Evolutionary conservation across 2,329 filamentous ascomycete species (phyloP).

Genomic region (Cladosporium halotolerans): DNA sequence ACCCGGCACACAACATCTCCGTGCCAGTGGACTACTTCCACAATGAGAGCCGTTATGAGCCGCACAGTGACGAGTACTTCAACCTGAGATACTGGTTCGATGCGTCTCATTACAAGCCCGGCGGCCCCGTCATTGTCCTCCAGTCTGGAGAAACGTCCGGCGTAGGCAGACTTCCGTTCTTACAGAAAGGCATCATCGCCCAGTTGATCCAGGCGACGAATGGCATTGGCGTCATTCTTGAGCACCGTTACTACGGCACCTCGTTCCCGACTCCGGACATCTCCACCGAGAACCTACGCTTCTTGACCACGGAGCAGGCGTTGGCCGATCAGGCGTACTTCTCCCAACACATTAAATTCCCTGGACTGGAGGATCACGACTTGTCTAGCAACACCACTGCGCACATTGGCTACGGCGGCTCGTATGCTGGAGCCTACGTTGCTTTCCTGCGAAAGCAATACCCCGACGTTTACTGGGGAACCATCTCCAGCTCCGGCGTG

Average conservation of each 20-base stretch:
- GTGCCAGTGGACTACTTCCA: conserved; percentile 74
- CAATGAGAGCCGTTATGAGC: conserved; percentile 70
- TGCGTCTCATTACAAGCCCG: conserved; percentile 63
- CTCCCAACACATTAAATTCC: conserved; percentile 63
- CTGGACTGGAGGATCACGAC: conserved; percentile 56
- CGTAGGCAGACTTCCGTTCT: conserved; percentile 56
- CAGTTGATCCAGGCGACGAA: conserved; percentile 64
- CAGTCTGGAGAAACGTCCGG: conserved; percentile 65
- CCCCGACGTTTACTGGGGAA: conserved; percentile 70
- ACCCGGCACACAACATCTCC: conserved; percentile 47
- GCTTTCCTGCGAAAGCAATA: conserved; percentile 72
- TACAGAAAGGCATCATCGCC: conserved; percentile 72
- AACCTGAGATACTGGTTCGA: conserved; percentile 79
- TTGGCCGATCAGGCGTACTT: conserved; percentile 79
- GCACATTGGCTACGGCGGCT: conserved; percentile 77
- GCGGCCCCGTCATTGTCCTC: conserved; percentile 75
- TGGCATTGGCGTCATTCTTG: conserved; percentile 72
- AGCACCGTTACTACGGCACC: conserved; percentile 80
- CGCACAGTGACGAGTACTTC: conserved; percentile 64
- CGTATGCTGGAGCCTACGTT: conserved; percentile 74
- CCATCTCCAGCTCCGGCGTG: conserved; percentile 75
- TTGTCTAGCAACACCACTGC: conserved; percentile 60
- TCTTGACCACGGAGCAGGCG: conserved; percentile 76
- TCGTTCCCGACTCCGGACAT: conserved; percentile 65
- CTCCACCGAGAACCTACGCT: conserved; percentile 64